Base-by-base conservation (phyloP, 2,329 filamentous ascomycete species). In the Lomentospora prolificans region DNA sequence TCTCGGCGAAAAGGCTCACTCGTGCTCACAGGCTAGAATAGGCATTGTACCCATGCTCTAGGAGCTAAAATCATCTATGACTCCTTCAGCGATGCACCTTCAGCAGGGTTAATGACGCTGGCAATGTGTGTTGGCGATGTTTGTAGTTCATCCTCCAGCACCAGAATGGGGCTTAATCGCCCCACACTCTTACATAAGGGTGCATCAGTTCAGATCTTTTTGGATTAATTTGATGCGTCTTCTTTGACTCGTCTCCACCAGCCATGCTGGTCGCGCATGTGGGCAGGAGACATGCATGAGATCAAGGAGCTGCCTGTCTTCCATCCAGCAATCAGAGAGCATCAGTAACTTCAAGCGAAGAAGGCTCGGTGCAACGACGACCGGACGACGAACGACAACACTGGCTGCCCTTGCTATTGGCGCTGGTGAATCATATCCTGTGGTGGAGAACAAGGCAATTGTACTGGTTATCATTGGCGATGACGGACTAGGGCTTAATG, bases 231-330 rank as follows among this genome's bases (percentile, higher is more conserved):
- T 33, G 30, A 33, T 33, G 30, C 30, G 30, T 7, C n/a, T n/a
- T n/a, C n/a, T n/a, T n/a, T n/a, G n/a, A n/a, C n/a, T 33, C 12
- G 44, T 48, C 22, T 48, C 44, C 19, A 25, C 44, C 22, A 19
- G 44, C 22, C 22, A 27, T 12, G 44, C 44, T 48, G 14, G 44
- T 19, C 5, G 19, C 44, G 19, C 44, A 25, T 48, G 44, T 25
- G 44, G 44, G 22, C 44, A 48, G 44, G 44, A 48, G 22, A 48
- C 44, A n/a, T 22, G 44, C 44, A 48, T 17, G 44, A 48, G 44
- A 33, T n/a, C n/a, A n/a, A n/a, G n/a, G n/a, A n/a, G n/a, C n/a
- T 17, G 7, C 36, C 36, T 41, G n/a, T 41, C 36, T 41, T 33
- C n/a, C n/a, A n/a, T 17, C 36, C 7, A 14, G 44, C 19, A 48